A percentile compares a stretch with the other conserved stretches of the same genome.
phyloP scores from a whole-genome alignment of 1,284 basidiomycete genomes.

The Cutaneotrichosporon sp. region DNA sequence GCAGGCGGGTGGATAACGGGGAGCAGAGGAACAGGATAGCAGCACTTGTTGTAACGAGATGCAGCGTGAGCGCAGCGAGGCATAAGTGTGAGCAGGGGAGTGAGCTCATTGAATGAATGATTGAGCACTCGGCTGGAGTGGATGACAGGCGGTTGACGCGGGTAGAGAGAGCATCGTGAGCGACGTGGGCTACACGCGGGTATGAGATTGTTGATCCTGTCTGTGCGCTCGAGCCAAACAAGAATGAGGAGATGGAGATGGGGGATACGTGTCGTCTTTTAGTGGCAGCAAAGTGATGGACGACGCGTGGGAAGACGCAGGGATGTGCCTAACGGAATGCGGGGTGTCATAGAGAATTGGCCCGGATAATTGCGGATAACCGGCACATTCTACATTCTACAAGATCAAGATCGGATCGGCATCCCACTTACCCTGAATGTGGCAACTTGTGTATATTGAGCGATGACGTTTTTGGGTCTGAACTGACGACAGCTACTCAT shows the following conservation, averaged over 20 bases:
- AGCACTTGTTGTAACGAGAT: slow-evolving; percentile 3
- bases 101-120: too few relatives aligned
- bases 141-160: neutral
- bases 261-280: neutral
- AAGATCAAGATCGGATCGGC: too few relatives aligned
- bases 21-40: neutral
- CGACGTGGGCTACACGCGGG: neutral
- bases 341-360: too few relatives aligned
- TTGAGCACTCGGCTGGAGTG: neutral
- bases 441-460: too few relatives aligned
- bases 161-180: neutral
- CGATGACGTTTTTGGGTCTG: too few relatives aligned
- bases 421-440: too few relatives aligned
- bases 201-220: neutral
- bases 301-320: slow-evolving; percentile 8
- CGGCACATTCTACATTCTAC: too few relatives aligned
- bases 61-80: neutral
- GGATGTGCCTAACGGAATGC: neutral
- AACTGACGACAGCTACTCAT: too few relatives aligned
- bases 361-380: too few relatives aligned
- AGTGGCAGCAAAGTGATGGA: neutral
- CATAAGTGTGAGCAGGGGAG: too few relatives aligned
- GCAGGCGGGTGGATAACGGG: neutral
- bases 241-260: neutral
- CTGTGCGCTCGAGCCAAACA: neutral